phyloP scores from a whole-genome alignment of 164 flowering plant species.

The Kingdonia uniflora region DNA sequence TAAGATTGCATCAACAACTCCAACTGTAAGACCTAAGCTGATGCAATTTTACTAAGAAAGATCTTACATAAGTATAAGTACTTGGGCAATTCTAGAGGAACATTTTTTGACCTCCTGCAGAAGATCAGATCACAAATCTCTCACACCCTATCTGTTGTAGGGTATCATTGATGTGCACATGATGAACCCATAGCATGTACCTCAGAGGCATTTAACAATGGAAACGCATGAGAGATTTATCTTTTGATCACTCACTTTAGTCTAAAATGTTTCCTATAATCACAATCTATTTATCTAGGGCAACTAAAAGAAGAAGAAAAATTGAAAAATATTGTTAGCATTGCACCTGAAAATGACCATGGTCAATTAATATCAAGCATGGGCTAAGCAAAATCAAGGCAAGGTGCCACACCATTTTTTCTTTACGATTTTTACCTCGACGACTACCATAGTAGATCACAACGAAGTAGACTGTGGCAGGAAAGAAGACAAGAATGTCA shows the following conservation, averaged over 20 bases:
- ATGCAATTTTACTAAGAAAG: constrained; percentile 79
- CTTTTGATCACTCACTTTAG: too few species aligned
- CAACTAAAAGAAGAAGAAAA: too few species aligned
- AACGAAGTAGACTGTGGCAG: constrained; percentile 57
- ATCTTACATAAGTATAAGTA: constrained; percentile 10
- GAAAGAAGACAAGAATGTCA: constrained; percentile 69
- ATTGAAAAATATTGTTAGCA: not conserved
- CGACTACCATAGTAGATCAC: too few species aligned
- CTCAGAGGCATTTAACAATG: too few species aligned
- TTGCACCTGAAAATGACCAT: constrained; percentile 96
- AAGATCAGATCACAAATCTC: too few species aligned
- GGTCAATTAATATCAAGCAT: constrained; percentile 76
- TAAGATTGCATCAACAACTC: constrained; percentile 76
- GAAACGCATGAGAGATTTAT: too few species aligned
- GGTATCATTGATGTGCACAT: too few species aligned
- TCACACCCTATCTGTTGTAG: too few species aligned
- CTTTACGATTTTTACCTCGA: constrained; percentile 10
- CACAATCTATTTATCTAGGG: too few species aligned
- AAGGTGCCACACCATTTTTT: constrained; percentile 60
- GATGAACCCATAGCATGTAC: too few species aligned
- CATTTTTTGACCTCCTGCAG: too few species aligned
- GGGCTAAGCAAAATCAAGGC: constrained; percentile 68
- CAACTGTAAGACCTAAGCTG: constrained; percentile 83
- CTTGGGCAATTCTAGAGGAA: not conserved
- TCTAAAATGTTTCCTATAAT: too few species aligned